These are phyloP conservation scores for Polychaeton citri DNA, from an alignment of 2,329 filamentous ascomycete genomes.

Conservation along the genomic window DNA sequence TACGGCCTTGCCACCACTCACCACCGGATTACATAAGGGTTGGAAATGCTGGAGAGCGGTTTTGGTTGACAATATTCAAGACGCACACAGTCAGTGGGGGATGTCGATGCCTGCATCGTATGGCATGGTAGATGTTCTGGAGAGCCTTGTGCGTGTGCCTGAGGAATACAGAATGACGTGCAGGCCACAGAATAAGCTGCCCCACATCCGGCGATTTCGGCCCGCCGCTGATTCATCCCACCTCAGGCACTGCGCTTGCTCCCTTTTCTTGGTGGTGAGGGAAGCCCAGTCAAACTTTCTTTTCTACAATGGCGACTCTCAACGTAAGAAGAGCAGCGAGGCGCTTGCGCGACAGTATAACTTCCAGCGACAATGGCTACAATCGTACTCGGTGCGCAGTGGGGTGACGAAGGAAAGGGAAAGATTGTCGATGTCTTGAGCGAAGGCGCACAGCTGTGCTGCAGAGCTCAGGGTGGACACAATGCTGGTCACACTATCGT, in stretches of 20 bases:
- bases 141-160: too few species aligned
- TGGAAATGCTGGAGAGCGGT: too few species aligned
- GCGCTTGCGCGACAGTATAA: background rate
- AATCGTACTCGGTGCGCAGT: constrained; percentile 47
- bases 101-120: too few species aligned
- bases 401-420: constrained; percentile 47
- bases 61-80: too few species aligned
- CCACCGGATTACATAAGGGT: too few species aligned
- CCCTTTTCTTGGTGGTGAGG: background rate
- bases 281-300: constrained; percentile 4
- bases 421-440: constrained; percentile 40
- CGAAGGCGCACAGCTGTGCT: constrained; percentile 41
- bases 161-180: too few species aligned
- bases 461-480: constrained; percentile 46
- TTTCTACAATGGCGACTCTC: constrained; percentile 11
- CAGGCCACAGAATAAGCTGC: too few species aligned
- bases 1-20: too few species aligned
- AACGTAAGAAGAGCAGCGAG: constrained; percentile 1
- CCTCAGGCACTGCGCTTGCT: background rate
- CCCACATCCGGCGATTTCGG: constrained; percentile 1
- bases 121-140: too few species aligned
- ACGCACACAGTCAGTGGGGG: too few species aligned
- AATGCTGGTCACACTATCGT: constrained; percentile 41
- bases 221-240: constrained; percentile 1
- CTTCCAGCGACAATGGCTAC: constrained; percentile 28